phyloP scores from a whole-genome alignment of 805 yeast species.

The Scheffersomyces lignosus region DNA sequence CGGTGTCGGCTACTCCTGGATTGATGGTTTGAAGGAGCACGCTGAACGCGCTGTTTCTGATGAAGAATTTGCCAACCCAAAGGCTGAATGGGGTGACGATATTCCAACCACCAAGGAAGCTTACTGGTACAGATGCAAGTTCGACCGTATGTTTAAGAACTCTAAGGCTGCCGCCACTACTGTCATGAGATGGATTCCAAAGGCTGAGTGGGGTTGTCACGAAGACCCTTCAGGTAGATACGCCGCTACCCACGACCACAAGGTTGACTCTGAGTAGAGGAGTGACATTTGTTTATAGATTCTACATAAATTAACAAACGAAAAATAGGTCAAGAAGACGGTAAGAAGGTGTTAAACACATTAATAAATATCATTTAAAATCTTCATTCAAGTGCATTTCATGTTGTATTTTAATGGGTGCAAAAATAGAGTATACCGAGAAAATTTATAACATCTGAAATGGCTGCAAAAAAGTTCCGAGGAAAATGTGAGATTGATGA shows the following conservation, averaged over 20 bases:
- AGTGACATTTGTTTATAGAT: neutral
- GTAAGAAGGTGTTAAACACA: no score
- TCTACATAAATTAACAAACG: neutral
- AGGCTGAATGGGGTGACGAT: constrained; percentile 95
- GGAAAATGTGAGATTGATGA: no score
- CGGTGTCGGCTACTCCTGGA: constrained; percentile 99
- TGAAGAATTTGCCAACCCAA: constrained; percentile 87
- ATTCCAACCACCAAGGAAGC: constrained; percentile 98
- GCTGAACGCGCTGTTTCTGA: constrained; percentile 86
- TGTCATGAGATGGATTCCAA: constrained; percentile 99
- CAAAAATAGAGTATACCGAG: no score
- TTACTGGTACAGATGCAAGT: constrained; percentile 96
- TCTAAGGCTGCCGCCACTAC: constrained; percentile 91
- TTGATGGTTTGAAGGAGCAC: constrained; percentile 93
- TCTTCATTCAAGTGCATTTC: no score
- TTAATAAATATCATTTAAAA: no score
- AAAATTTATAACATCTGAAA: no score
- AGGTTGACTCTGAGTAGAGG: constrained; percentile 28
- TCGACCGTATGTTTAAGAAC: constrained; percentile 84
- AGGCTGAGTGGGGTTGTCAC: constrained; percentile 99
- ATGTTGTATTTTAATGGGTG: no score
- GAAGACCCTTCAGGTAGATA: constrained; percentile 98
- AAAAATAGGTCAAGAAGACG: neutral
- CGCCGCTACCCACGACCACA: constrained; percentile 80
- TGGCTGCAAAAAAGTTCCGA: no score